Base-by-base conservation (phyloP, 106 monocot species). In the Acorus calamus region DNA sequence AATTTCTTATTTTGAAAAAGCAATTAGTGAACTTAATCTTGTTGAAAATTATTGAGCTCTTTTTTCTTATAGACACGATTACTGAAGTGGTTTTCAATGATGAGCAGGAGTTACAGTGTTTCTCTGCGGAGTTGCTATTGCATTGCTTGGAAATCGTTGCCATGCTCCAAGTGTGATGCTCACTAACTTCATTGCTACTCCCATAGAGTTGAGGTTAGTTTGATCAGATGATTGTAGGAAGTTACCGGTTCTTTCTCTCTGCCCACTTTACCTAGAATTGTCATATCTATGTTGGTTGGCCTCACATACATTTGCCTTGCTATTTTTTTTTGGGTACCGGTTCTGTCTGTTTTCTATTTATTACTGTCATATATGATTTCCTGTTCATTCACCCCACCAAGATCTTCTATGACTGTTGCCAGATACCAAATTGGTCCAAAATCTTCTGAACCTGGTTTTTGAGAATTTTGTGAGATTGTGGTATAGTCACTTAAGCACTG, bases 81-180 rank as follows among this genome's bases (percentile, higher is more conserved):
- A 28, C 28, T 28, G 28, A 28, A 28, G 28, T 28, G 28, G 28
- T 28, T 28, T 28, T 28, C 28, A 28, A 10, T 66, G 71, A 2
- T 46, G 55, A 50, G 43, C 78, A 93, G 93, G 93, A 8, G 78
- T 83, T 14, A 83, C 93, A 11, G 78, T 89, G 11, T 66, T 93
- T 57, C 88, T 93, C 9, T 85, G 88, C 77, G 93, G 85, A 41
- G 44, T 83, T 46, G 86, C 88, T 46, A 83, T 93, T 78, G 80
- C 83, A 64, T 55, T 83, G 46, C 57, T 93, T 49, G 80, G 85
- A 63, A 69, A 65, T 11, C 71, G 49, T 52, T 93, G 93, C 69
- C 84, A 93, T 83, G 76, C 81, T 76, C 81, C 89, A 45, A 89
- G 77, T 49, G 52, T 83, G 54, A 74, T 93, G 76, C 78, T 93